Base-by-base conservation (phyloP, 495 filamentous ascomycete species). In the Penicilliopsis zonata region DNA sequence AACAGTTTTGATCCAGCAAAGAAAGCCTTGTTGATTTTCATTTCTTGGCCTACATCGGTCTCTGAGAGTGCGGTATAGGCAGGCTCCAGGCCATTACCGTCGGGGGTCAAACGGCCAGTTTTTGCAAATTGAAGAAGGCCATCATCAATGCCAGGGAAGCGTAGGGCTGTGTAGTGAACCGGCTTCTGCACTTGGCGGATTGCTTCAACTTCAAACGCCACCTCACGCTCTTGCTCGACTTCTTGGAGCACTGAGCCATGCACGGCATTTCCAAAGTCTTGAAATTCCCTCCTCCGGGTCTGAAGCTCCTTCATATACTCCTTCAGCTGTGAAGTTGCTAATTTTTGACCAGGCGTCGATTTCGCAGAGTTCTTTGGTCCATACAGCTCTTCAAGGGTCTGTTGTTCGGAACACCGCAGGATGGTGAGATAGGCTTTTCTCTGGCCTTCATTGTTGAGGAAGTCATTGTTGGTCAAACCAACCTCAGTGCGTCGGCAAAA, bases 221-320 rank as follows among this genome's bases (percentile, higher is more conserved):
- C 54, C 27, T 69, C 61, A 10, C 64, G 50, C 32, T 72, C 62
- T 39, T 68, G 61, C 34, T 72, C 69, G 1, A 73, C 69, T 29
- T 75, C 69, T 33, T 70, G 52, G 1, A 73, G 37, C 3, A 59
- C 63, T 0, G 59, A 63, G 6, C 40, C 41, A 16, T 59, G 49
- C 1, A 63, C 49, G 1, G 59, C 55, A 50, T 9, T 35, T 35
- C 18, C 3, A 24, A 24, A 24, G 18, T 29, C 55, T 28, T 53
- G 46, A 2, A 44, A 22, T 8, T 28, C 18, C 37, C 47, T 49
- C 12, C 37, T 44, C 9, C 46, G 52, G 1, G 5, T 5, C 3
- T 48, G 46, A 12, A 66, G 55, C 24, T 61, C 43, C 5, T 50
- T 35, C 19, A 45, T 36, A 18, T 49, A 59, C 9, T 5, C 35